These are phyloP conservation scores for Vigna unguiculata DNA, from an alignment of 306 rosid species.

Conservation along the genomic window DNA sequence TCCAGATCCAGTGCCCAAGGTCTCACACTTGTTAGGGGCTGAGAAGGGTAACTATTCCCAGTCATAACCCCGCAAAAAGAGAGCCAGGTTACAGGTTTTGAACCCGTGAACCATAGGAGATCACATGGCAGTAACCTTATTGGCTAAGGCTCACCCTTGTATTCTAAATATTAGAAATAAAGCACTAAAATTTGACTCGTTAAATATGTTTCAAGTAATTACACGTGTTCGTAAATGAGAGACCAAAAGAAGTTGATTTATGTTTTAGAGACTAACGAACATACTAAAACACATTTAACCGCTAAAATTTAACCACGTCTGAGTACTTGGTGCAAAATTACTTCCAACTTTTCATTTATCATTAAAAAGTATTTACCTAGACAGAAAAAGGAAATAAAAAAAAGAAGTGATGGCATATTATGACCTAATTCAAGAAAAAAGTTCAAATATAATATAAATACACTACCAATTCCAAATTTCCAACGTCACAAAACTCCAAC, in stretches of 20 bases:
- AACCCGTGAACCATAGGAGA: neutral
- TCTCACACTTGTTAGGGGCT: neutral
- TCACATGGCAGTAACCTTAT: neutral
- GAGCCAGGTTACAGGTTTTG: neutral
- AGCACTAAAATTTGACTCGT: conserved; percentile 16
- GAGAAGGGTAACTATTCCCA: neutral
- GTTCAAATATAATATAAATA: conserved; percentile 15
- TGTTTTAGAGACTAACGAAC: too few relatives aligned
- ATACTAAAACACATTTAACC: neutral
- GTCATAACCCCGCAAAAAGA: neutral
- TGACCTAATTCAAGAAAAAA: neutral
- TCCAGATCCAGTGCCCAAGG: too few relatives aligned
- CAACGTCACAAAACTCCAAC: conserved; percentile 24
- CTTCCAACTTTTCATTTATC: conserved; percentile 14
- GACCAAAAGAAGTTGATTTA: too few relatives aligned
- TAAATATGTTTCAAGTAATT: neutral
- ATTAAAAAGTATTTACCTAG: conserved; percentile 1
- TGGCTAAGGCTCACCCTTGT: conserved; percentile 1
- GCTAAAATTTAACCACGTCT: neutral
- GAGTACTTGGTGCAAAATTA: neutral
- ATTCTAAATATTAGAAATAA: neutral
- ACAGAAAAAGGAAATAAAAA: neutral
- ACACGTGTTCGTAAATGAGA: neutral
- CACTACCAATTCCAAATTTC: conserved; percentile 30
- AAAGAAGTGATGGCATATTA: conserved; percentile 3